Conservation (phyloP, 306 rosid genomes). For the Sesbania bispinosa region DNA sequence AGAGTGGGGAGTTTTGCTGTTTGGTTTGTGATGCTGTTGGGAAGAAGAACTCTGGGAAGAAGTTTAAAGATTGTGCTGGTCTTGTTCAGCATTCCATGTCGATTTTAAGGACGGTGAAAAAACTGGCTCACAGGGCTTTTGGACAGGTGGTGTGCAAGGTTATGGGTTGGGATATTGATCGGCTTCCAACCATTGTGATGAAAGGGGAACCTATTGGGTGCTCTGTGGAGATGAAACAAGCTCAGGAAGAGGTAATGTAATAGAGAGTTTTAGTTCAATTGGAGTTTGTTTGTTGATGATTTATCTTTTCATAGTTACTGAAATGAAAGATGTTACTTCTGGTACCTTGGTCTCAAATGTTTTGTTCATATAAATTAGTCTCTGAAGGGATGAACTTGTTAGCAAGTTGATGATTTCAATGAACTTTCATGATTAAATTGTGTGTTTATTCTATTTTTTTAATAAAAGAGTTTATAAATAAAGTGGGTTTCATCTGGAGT, state of each 20-base stretch:
- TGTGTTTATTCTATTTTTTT: not conserved
- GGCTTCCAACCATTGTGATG: conserved; percentile 49
- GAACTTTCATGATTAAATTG: too few relatives aligned
- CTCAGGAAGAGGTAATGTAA: conserved; percentile 29
- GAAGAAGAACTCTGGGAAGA: conserved; percentile 50
- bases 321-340: not conserved
- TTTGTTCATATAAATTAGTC: too few relatives aligned
- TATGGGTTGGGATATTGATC: conserved; percentile 68
- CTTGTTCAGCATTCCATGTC: conserved; percentile 59
- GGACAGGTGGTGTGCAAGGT: conserved; percentile 59
- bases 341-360: not conserved
- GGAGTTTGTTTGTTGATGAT: not conserved
- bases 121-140: conserved; percentile 54
- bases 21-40: conserved; percentile 58
- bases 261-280: not conserved
- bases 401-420: too few relatives aligned
- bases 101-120: conserved; percentile 35
- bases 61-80: conserved; percentile 45
- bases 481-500: not conserved
- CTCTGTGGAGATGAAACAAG: not conserved
- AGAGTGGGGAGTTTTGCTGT: conserved; percentile 60
- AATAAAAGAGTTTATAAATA: not conserved
- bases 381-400: too few relatives aligned
- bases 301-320: not conserved
- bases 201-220: conserved; percentile 50